These are phyloP conservation scores for Rhizopus microsporus DNA, from an alignment of 371 early-diverging fungal genomes.

Conservation along the genomic window DNA sequence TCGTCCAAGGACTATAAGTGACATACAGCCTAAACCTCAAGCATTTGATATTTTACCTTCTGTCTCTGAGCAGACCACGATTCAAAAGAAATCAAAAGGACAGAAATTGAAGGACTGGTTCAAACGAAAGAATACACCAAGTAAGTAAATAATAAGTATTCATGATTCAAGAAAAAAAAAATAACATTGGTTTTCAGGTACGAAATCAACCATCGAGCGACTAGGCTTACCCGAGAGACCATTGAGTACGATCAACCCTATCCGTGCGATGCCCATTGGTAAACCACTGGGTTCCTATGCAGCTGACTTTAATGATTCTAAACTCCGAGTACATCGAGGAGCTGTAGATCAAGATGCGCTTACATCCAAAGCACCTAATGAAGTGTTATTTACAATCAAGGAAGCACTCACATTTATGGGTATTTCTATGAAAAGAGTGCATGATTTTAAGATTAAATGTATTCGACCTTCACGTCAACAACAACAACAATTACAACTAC, in stretches of 20 bases:
- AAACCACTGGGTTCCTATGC: slow-evolving; percentile 25
- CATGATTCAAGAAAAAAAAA: neutral
- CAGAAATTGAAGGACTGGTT: slow-evolving; percentile 72
- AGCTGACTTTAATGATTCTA: slow-evolving; percentile 41
- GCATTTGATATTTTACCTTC: slow-evolving; percentile 18
- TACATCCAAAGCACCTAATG: slow-evolving; percentile 71
- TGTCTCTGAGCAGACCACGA: slow-evolving; percentile 33
- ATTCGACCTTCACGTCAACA: slow-evolving; percentile 42
- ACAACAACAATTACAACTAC: neutral
- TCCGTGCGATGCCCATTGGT: slow-evolving; percentile 25
- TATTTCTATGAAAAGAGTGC: slow-evolving; percentile 39
- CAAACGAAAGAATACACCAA: slow-evolving; percentile 46
- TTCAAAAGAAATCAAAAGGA: slow-evolving; percentile 40
- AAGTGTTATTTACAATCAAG: slow-evolving; percentile 66
- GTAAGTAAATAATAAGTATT: slow-evolving; percentile 2
- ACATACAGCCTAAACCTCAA: slow-evolving; percentile 10
- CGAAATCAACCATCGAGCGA: neutral
- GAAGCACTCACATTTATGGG: slow-evolving; percentile 43
- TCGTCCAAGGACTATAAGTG: slow-evolving; percentile 22
- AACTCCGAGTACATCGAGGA: slow-evolving; percentile 74
- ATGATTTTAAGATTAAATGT: slow-evolving; percentile 68
- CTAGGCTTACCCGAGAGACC: slow-evolving; percentile 12
- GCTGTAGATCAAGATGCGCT: slow-evolving; percentile 77
- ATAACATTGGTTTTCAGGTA: neutral
- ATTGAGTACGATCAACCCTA: slow-evolving; percentile 18